Evolutionary conservation across 305 asterid genomes (phyloP), one percentile per base, ranked within the genome.

Genomic region (Solanum hybrid): DNA sequence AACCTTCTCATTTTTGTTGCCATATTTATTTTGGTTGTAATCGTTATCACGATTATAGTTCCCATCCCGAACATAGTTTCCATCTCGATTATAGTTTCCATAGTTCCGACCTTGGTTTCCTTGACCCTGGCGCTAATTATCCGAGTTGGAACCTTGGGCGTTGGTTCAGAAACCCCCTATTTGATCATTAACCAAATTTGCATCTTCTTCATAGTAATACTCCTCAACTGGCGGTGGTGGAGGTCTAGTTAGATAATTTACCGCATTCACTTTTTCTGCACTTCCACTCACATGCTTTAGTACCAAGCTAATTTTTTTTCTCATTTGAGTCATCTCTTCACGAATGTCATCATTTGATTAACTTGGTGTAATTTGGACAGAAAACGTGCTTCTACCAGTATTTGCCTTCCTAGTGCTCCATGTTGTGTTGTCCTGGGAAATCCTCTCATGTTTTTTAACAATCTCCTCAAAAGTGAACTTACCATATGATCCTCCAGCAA

Each of bases 151-250:
- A 45, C 22, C 19, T 45, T 14, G 7, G 64, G 64, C 22, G 1
- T 45, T 45, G 3, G 64, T 45, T 45, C 1, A 0, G 0, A 45
- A 45, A 45, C 22, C 64, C 64, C 7, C 3, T 0, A 5, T 45
- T 0, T 45, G 1, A 45, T 14, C 64, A 14, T 45, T 14, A 14
- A 45, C 22, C 60, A 45, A 45, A 45, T 45, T 45, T 14, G 0
- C 7, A 45, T 45, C 60, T 7, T 45, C 0, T 0, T 45, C 19
- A 45, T 45, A 13, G 60, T 45, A 45, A 45, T 45, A 45, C 7
- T 13, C 22, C 7, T 45, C 64, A 14, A 45, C 0, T 45, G 64
- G 64, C 0, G 3, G 7, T 45, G 64, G 64, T 45, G 7, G 7
- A 45, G 0, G 22, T 45, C 64, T 45, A 45, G 64, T 45, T 45